Base-by-base conservation (phyloP, 2,329 filamentous ascomycete species). In the Chalaropsis ovoidea region DNA sequence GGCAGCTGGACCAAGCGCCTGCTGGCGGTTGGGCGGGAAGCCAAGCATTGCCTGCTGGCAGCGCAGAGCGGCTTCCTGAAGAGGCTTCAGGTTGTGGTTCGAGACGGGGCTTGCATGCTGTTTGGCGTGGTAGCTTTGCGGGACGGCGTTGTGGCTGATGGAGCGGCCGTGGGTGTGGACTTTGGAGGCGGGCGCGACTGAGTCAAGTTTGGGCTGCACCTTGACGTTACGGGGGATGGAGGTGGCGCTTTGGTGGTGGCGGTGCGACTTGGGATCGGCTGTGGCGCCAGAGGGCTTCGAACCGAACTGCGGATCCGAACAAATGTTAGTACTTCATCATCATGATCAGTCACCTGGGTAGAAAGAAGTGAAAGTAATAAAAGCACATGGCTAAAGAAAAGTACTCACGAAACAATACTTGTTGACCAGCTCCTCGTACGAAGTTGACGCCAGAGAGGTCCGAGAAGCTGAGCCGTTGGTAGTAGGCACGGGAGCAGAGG, bases 341-440 rank as follows among this genome's bases (percentile, higher is more conserved):
- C 56, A 63, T 41, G 22, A 15, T 49, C 74, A 70, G 76, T 76
- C 73, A 82, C 82, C 42, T 2, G 3, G 27, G 17, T 1, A 35
- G 39, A n/a, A 39, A 3, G 13, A 19, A n/a, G 35, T 10, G 8
- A 39, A 1, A 10, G 35, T 1, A 39, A 39, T 39, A 6, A 39
- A 39, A 35, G 15, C 17, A 58, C n/a, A n/a, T 5, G n/a, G 3
- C 17, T 39, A 0, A 39, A 58, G 13, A 10, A 39, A 45, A 42
- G 39, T 67, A 95, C 93, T 86, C 93, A 96, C 93, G 85, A 97
- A 99, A 82, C 94, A 99, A 82, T 96, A 99, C 80, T 95, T 96
- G 80, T 95, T 92, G 76, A 99, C 88, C 70, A 99, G 83, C 77
- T 99, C 94, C 77, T 95, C 90, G 75, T 99, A 97, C 68, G 93